A percentile compares a stretch with the other conserved stretches of the same genome.
phyloP scores from a whole-genome alignment of 805 yeast species.

The Yamadazyma ubonensis region DNA sequence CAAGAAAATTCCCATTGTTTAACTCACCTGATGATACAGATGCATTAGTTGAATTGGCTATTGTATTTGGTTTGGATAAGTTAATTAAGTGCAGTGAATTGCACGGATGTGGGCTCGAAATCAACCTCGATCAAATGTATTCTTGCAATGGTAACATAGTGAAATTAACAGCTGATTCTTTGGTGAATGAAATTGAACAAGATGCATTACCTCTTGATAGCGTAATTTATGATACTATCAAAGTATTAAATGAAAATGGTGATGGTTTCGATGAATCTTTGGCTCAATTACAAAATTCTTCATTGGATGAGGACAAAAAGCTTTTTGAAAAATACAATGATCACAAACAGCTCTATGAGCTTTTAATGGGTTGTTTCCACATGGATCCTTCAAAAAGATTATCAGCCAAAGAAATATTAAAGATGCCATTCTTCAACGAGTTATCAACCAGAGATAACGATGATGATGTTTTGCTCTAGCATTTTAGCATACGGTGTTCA shows the following conservation, averaged over 20 bases:
- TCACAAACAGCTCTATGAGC: conserved; percentile 49
- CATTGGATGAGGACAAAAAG: conserved; percentile 14
- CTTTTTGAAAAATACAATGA: conserved; percentile 32
- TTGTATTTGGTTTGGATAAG: conserved; percentile 72
- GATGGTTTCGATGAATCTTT: conserved; percentile 21
- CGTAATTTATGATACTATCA: conserved; percentile 64
- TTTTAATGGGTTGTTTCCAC: conserved; percentile 56
- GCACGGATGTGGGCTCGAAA: conserved; percentile 87
- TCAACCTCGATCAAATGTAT: conserved; percentile 21
- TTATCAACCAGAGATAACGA: conserved; percentile 38
- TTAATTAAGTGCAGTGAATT: conserved; percentile 75
- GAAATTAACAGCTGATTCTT: conserved; percentile 27
- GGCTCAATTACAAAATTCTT: conserved; percentile 7
- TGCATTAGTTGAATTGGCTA: conserved; percentile 80
- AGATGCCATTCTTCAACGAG: conserved; percentile 59
- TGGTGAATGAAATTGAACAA: conserved; percentile 46
- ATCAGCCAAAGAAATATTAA: conserved; percentile 56
- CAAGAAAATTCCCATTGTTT: conserved; percentile 88
- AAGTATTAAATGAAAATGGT: conserved; percentile 46
- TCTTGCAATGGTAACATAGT: conserved; percentile 32
- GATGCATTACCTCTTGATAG: conserved; percentile 69
- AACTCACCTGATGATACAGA: conserved; percentile 92
- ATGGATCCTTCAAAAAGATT: conserved; percentile 58
- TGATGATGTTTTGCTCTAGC: conserved; percentile 16
- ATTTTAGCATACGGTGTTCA: conserved; percentile 1